Base-by-base conservation (phyloP, 495 filamentous ascomycete genomes). In the Acidiella bohemica region DNA sequence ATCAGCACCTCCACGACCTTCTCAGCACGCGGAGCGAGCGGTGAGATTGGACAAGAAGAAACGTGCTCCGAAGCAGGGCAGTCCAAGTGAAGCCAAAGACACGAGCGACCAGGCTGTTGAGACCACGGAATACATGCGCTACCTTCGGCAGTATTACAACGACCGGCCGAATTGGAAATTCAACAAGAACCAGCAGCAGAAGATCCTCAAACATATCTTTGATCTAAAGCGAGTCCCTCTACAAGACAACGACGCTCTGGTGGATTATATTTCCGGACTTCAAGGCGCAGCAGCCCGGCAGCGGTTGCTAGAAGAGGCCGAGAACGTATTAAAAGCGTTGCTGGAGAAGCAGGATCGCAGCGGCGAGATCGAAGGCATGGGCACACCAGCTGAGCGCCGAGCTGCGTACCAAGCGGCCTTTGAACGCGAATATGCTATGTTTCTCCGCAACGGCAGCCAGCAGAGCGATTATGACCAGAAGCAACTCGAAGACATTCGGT, bases 151-250 rank as follows among this genome's bases (percentile, higher is more conserved):
- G 55, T 87, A 82, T 68, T 63, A 78, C 56, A 70, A 68, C 30
- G 66, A 72, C 32, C 75, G 72, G 30, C 59, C 66, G 0, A 64
- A 60, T 26, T 94, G 86, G 86, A 94, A 93, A 59, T 94, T 94
- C 64, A 87, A 87, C 65, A 94, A 94, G 64, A 80, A 78, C 40
- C 72, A 81, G 54, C 84, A 93, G 61, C 81, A 74, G 12, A 71
- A 79, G 40, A 60, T 94, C 12, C 72, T 94, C 57, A 87, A 86
- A 62, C 74, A 90, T 55, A 58, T 82, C 17, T 82, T 87, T 51
- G 75, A 80, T 41, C 55, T 74, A 32, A 64, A 75, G 34, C 64
- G 65, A 25, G 70, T 93, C 13, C 82, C 84, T 0, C 59, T 73
- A 8, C 57, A 64, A 35, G 73, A 84, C 54, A 72, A 80, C 41